Conservation (phyloP, 2,329 filamentous ascomycete species). For the Gaeumannomyces sp. region DNA sequence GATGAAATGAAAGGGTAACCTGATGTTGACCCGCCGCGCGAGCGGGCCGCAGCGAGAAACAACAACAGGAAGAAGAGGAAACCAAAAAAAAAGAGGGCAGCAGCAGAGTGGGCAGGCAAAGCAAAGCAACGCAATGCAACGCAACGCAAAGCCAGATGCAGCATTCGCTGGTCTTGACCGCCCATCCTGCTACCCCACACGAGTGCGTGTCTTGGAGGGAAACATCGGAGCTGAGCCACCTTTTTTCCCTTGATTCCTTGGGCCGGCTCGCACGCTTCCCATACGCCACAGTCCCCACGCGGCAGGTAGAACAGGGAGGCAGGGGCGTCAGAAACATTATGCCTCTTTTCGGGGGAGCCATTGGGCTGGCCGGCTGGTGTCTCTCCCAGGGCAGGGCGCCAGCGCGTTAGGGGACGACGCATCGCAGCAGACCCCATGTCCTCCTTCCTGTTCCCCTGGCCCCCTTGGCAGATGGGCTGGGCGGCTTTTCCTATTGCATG, state of each 20-base stretch:
- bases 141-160: not conserved
- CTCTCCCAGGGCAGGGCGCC: not conserved
- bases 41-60: slow-evolving; percentile 1
- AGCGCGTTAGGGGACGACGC: not conserved
- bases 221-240: not conserved
- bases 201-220: not conserved
- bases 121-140: not conserved
- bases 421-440: too few relatives aligned
- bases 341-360: not conserved
- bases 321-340: too few relatives aligned
- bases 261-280: too few relatives aligned
- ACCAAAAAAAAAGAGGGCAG: slow-evolving; percentile 1
- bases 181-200: not conserved
- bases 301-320: too few relatives aligned
- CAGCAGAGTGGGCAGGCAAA: not conserved
- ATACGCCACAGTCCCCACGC: not conserved
- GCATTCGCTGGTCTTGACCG: not conserved
- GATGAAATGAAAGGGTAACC: not conserved
- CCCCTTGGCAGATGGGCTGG: not conserved
- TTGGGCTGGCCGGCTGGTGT: not conserved
- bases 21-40: not conserved
- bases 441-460: too few relatives aligned
- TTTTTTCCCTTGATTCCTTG: not conserved
- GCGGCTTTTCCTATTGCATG: not conserved
- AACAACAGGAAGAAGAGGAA: not conserved